Base-by-base conservation (phyloP, 1,139 yeast species). In the Blastobotrys niveus region DNA sequence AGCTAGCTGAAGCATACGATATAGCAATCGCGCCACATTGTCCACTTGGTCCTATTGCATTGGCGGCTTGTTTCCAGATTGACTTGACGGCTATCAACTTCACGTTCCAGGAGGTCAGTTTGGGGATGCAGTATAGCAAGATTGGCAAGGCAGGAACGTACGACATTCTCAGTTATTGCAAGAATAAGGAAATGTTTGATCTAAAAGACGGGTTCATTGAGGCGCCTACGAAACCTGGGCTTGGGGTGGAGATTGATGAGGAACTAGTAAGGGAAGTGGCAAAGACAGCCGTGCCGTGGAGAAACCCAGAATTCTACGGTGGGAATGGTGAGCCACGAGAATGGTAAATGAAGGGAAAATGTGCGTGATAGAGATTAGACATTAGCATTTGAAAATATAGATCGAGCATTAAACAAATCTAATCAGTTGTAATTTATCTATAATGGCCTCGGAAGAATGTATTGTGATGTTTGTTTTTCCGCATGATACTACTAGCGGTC, bases 21-120 rank as follows among this genome's bases (percentile, higher is more conserved):
- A 55, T 61, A 25, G 64, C 60, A 2, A 35, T 61, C 6, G 65
- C 65, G 14, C 65, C 65, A 9, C 65, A 61, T 41, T 61, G 65
- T 31, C 65, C 64, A 22, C 50, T 60, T 22, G 64, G 64, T 7
- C 63, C 64, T 4, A 50, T 61, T 33, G 63, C 64, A 3, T 50
- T 61, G 40, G 64, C 64, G 7, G 64, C 64, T 15, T 51, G 56
- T 31, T 47, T 60, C 33, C 64, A 61, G 32, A 48, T 61, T 31
- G 64, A 57, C 10, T 44, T 57, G 24, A 49, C 57, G 10, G 48
- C 57, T 14, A 55, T 58, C 27, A 61, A 61, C 47, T 60, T 58
- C 40, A 54, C 56, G 24, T 59, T 60, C 30, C 56, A 55, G 25
- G 63, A 60, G 39, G 60, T 60, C 63, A 46, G 52, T 30, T 31